Base-by-base conservation (phyloP, 2,329 filamentous ascomycete species). In the Tolypocladium capitatum region DNA sequence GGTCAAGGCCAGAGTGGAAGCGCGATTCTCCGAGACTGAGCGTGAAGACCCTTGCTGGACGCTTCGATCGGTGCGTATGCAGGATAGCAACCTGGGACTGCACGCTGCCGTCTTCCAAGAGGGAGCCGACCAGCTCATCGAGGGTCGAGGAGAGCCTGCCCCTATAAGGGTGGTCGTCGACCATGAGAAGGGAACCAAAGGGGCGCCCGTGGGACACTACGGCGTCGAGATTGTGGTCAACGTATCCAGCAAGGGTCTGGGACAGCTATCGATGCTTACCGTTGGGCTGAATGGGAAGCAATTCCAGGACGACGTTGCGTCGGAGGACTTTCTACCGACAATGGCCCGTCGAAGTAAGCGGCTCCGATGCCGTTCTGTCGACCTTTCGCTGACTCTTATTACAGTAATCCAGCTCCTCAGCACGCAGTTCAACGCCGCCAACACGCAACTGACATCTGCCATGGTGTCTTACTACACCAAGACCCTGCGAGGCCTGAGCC, bases 1-100 rank as follows among this genome's bases (percentile, higher is more conserved):
- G 13, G 80, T 82, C 43, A 94, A 91, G 66, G 89, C 90, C 9
- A 81, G 83, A 53, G 80, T 96, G 14, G 91, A 96, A 65, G 84
- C 82, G 6, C 79, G 90, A 11, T 95, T 94, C 58, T 70, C 85
- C 0, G 89, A 95, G 61, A 63, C 71, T n/a, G 87, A 95, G 67
- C 80, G 90, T 49, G 88, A 95, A 62, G 78, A 83, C 49, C 75
- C 81, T 16, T 80, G 77, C 56, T 96, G 88, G 89, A 85, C 85
- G 31, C 75, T 94, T 31, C 79, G 88, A 34, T 84, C 81, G 20
- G 75, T 80, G 14, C 77, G 74, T 49, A 75, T 81, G 61, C 73
- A 75, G 34, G 83, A 82, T 58, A 75, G 68, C 49, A 75, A 74
- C 47, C 64, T 83, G 10, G 75, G 72, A 10, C 55, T 83, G 27